Evolutionary conservation across 192 early-diverging fungal genomes (phyloP).

Genomic region (Allomyces macrogynus): DNA sequence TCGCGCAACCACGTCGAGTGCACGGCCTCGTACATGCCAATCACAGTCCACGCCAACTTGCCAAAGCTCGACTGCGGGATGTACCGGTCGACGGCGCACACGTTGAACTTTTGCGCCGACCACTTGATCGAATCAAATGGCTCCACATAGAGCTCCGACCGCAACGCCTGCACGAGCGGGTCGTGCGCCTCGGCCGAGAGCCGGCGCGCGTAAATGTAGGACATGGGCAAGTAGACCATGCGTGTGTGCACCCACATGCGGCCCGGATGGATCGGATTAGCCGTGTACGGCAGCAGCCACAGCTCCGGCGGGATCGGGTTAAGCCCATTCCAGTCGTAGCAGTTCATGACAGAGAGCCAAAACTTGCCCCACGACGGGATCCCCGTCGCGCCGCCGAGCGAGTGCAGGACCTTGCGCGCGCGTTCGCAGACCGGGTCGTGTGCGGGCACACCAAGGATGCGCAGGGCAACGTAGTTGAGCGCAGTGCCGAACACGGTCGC

Average conservation of each 20-base stretch:
- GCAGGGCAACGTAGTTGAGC: constrained; percentile 76
- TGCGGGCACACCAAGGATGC: constrained; percentile 63
- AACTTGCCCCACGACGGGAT: constrained; percentile 96
- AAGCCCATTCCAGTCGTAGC: constrained; percentile 91
- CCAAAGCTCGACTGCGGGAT: constrained; percentile 60
- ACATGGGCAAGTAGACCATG: constrained; percentile 86
- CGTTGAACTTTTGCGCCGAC: constrained; percentile 57
- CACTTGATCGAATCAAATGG: constrained; percentile 75
- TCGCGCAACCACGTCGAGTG: constrained; percentile 27
- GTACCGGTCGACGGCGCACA: constrained; percentile 61
- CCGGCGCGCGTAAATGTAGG: constrained; percentile 63
- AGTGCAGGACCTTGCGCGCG: constrained; percentile 62
- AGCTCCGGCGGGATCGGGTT: constrained; percentile 92
- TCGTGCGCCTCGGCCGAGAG: constrained; percentile 30
- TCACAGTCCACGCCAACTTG: constrained; percentile 18
- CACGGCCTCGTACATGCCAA: constrained; percentile 57
- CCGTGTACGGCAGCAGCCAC: constrained; percentile 53
- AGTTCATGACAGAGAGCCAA: constrained; percentile 75
- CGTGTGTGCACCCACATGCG: constrained; percentile 91
- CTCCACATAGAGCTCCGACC: constrained; percentile 74
- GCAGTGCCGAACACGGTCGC: constrained; percentile 93
- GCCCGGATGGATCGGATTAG: constrained; percentile 64
- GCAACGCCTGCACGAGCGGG: constrained; percentile 50
- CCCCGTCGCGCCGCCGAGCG: constrained; percentile 61
- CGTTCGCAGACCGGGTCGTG: constrained; percentile 73